Conservation (phyloP, 2,329 filamentous ascomycete genomes). For the Phaeosphaeria sp. region DNA sequence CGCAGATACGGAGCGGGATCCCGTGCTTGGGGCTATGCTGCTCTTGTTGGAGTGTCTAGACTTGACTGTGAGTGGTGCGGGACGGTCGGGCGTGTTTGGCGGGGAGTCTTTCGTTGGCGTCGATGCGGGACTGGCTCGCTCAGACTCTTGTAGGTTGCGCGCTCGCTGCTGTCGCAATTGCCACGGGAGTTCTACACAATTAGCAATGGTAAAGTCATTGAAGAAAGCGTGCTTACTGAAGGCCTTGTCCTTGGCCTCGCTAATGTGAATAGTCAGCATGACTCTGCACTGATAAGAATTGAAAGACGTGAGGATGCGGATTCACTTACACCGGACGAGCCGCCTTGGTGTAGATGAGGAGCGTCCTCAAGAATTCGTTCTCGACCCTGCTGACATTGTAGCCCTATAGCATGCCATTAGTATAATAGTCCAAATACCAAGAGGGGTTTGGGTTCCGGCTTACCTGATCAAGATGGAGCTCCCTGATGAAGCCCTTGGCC, state of each 20-base stretch:
- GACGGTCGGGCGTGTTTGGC: constrained; percentile 35
- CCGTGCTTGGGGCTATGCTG: constrained; percentile 1
- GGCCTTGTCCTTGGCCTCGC: neutral
- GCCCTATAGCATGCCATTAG: constrained; percentile 11
- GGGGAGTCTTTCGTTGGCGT: constrained; percentile 8
- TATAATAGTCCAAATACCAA: neutral
- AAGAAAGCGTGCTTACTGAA: neutral
- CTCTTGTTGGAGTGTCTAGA: constrained; percentile 13
- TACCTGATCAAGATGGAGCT: constrained; percentile 37
- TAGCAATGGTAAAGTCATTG: neutral
- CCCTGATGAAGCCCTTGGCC: constrained; percentile 34
- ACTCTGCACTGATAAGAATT: neutral
- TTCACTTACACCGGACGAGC: constrained; percentile 14
- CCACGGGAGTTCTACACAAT: neutral
- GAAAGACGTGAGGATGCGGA: neutral
- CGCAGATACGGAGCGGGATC: constrained; percentile 16
- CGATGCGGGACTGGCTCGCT: neutral
- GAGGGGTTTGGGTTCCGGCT: neutral
- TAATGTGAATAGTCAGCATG: neutral
- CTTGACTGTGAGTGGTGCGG: constrained; percentile 29
- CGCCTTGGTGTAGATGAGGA: constrained; percentile 14
- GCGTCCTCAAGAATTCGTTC: constrained; percentile 18
- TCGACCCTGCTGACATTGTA: constrained; percentile 26
- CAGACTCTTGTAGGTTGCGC: neutral
- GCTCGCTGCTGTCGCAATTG: neutral